A percentile compares a stretch with the other conserved stretches of the same genome.
Conservation (phyloP, 345 rosid species). For the Laguncularia racemosa region DNA sequence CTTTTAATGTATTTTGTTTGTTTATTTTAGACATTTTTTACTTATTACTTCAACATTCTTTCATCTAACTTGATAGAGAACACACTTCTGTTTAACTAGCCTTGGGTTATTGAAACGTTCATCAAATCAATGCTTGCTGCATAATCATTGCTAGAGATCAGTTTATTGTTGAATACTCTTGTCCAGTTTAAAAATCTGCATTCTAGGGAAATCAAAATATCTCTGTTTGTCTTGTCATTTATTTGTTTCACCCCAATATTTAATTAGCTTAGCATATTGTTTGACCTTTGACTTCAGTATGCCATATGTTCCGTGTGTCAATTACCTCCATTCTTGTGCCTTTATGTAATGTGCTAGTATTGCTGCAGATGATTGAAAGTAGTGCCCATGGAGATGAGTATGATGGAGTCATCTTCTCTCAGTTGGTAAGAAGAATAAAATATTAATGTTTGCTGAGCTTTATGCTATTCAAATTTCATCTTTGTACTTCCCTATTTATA, state of each 20-base stretch:
- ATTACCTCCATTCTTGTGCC: not conserved
- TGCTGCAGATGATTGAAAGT: conserved; percentile 97
- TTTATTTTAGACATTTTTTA: too few species aligned
- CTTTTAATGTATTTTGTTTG: too few species aligned
- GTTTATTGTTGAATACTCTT: too few species aligned
- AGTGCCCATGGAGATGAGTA: conserved; percentile 89
- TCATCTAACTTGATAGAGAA: too few species aligned
- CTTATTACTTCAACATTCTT: too few species aligned
- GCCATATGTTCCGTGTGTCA: not conserved
- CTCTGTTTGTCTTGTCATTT: too few species aligned
- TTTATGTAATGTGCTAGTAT: conserved; percentile 8
- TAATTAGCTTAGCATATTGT: not conserved
- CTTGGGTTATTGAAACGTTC: too few species aligned
- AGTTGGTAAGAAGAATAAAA: conserved; percentile 55
- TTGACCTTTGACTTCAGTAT: not conserved
- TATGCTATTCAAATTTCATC: not conserved
- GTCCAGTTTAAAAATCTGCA: too few species aligned
- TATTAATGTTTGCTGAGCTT: conserved; percentile 7
- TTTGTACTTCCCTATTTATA: conserved; percentile 4
- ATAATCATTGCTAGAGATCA: too few species aligned
- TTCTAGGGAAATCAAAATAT: too few species aligned
- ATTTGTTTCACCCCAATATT: not conserved
- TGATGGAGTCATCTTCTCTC: conserved; percentile 98
- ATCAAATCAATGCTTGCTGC: too few species aligned
- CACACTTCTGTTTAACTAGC: too few species aligned